A percentile compares a stretch with the other conserved stretches of the same genome.
Evolutionary conservation across 1,284 basidiomycete genomes (phyloP).

Genomic region (Puccinia hordei): DNA sequence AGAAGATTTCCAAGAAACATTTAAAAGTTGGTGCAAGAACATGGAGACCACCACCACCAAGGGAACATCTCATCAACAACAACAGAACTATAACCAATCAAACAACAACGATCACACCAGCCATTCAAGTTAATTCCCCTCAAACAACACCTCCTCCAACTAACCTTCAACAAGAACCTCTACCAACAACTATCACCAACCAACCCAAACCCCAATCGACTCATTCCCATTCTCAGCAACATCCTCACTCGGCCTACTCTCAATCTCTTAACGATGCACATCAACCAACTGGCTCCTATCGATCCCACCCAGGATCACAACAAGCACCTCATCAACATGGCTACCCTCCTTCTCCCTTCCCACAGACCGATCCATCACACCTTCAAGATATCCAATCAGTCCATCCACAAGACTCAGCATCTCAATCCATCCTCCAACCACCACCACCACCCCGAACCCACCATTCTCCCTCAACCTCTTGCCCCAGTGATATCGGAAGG

Average conservation of each 20-base stretch:
- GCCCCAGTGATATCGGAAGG: neutral
- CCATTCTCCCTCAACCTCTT: neutral
- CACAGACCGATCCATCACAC: neutral
- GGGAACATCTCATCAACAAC: conserved; percentile 20
- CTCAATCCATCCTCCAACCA: neutral
- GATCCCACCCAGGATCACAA: neutral
- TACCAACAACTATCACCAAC: neutral
- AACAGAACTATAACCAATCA: neutral
- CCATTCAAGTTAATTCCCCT: neutral
- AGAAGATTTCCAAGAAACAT: conserved; percentile 48
- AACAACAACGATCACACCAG: neutral
- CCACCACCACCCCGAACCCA: neutral
- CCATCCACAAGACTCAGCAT: neutral
- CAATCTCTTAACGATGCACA: conserved; percentile 24
- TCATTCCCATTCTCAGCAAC: neutral
- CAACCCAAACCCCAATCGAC: neutral
- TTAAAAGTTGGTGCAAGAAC: conserved; percentile 37
- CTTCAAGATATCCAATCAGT: conserved; percentile 4
- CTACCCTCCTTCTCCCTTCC: neutral
- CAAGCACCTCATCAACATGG: neutral
- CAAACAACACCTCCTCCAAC: neutral
- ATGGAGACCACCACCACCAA: conserved; percentile 38
- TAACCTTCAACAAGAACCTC: neutral
- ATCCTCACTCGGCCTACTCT: neutral
- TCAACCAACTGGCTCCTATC: neutral